phyloP scores from a whole-genome alignment of 2,329 filamentous ascomycete species.

The Botrytis hyacinthi region DNA sequence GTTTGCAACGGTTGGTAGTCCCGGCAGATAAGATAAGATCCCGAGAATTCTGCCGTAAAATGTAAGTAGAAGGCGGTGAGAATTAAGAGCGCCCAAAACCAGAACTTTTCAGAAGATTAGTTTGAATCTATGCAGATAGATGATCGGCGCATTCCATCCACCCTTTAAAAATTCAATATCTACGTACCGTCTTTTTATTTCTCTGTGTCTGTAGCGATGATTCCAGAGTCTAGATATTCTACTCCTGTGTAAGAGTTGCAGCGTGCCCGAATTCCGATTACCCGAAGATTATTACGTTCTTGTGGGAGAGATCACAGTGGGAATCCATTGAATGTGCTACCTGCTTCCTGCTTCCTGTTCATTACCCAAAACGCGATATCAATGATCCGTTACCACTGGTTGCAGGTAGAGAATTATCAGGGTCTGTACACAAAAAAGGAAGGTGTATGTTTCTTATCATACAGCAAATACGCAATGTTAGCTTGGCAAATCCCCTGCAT shows the following conservation, averaged over 20 bases:
- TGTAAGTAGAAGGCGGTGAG: not conserved
- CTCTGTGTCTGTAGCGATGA: not conserved
- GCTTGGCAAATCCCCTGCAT: not conserved
- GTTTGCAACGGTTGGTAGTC: not conserved
- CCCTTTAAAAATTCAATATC: not conserved
- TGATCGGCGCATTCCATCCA: not conserved
- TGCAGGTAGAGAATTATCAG: not conserved
- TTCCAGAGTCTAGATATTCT: not conserved
- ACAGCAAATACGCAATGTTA: not conserved
- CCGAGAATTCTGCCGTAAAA: not conserved
- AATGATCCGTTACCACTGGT: not conserved
- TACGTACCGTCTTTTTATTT: not conserved
- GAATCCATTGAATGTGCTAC: not conserved
- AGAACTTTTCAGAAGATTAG: not conserved
- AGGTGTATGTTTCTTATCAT: constrained; percentile 7
- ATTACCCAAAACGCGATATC: not conserved
- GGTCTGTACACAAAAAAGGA: not conserved
- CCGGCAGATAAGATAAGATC: not conserved
- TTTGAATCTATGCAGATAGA: not conserved
- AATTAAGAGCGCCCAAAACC: not conserved
- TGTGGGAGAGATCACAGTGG: not conserved
- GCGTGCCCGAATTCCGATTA: not conserved
- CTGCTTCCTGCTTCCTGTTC: not conserved
- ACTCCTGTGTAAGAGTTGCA: not conserved
- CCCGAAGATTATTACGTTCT: not conserved